Evolutionary conservation across 2,329 filamentous ascomycete genomes (phyloP).

Genomic region (Ilyonectria mors-panacis): DNA sequence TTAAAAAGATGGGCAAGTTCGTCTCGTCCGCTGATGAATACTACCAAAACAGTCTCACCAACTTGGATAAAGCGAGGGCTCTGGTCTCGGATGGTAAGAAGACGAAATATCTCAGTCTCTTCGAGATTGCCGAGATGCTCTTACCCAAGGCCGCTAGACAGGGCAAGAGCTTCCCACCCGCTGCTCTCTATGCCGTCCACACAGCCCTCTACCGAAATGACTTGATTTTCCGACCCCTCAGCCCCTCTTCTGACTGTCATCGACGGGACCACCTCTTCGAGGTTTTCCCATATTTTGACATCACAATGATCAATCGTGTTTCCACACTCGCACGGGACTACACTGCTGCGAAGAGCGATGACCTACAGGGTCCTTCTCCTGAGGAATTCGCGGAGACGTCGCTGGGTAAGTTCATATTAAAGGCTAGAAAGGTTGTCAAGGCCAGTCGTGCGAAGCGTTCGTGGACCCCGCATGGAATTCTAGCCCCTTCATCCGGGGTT

Average conservation of each 20-base stretch:
- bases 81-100: conserved; percentile 56
- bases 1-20: conserved; percentile 66
- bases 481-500: conserved; percentile 48
- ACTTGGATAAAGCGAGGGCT: conserved; percentile 62
- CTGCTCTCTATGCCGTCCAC: conserved; percentile 79
- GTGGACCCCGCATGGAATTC: conserved; percentile 66
- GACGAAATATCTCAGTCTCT: conserved; percentile 64
- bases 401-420: conserved; percentile 63
- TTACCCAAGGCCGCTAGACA: conserved; percentile 55
- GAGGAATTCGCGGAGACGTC: conserved; percentile 37
- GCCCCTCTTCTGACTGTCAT: conserved; percentile 62
- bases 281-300: conserved; percentile 59
- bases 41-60: conserved; percentile 64
- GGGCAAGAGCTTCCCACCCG: conserved; percentile 58
- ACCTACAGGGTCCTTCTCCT: conserved; percentile 29
- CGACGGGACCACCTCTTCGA: conserved; percentile 72
- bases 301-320: conserved; percentile 51
- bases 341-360: conserved; percentile 42
- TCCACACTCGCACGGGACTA: conserved; percentile 53
- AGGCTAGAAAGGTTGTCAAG: conserved; percentile 66
- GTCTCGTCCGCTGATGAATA: conserved; percentile 58
- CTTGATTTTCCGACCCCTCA: conserved; percentile 69
- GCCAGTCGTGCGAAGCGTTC: conserved; percentile 64
- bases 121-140: conserved; percentile 64
- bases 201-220: conserved; percentile 73